Evolutionary conservation across 2,329 filamentous ascomycete genomes (phyloP).

Genomic region (Verticillium nonalfalfae): DNA sequence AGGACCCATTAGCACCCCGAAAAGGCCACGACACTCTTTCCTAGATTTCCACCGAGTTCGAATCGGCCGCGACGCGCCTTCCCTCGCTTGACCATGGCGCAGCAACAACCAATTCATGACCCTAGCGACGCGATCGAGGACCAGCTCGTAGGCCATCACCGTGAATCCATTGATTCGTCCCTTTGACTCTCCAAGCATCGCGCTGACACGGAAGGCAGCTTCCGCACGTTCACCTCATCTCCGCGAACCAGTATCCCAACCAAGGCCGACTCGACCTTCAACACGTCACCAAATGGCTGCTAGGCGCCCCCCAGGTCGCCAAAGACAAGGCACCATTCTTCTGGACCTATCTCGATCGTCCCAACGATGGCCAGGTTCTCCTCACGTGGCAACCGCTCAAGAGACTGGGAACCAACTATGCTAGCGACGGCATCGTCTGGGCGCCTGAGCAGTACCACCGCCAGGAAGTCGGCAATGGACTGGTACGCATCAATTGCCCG

Average conservation of each 20-base stretch:
- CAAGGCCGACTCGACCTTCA: constrained; percentile 65
- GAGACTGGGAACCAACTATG: constrained; percentile 65
- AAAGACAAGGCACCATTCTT: constrained; percentile 81
- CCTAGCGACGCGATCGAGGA: constrained; percentile 12
- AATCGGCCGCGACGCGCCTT: neutral
- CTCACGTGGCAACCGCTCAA: constrained; percentile 83
- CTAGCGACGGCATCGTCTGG: constrained; percentile 92
- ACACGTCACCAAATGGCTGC: constrained; percentile 76
- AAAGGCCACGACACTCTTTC: neutral
- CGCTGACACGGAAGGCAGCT: constrained; percentile 44
- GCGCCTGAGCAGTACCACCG: constrained; percentile 70
- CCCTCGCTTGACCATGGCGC: constrained; percentile 8
- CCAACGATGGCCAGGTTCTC: constrained; percentile 74
- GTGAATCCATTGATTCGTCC: constrained; percentile 1
- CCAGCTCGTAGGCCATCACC: constrained; percentile 6
- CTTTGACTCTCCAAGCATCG: neutral
- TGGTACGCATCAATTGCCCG: constrained; percentile 34
- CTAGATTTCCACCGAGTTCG: neutral
- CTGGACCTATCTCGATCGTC: constrained; percentile 86
- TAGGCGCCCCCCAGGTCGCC: constrained; percentile 77
- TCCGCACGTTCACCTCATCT: constrained; percentile 85
- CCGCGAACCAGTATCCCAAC: constrained; percentile 71
- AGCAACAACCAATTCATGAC: constrained; percentile 4
- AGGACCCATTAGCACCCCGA: neutral
- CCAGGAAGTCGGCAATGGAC: constrained; percentile 60